Evolutionary conservation across 1,284 basidiomycete species (phyloP).

Genomic region (Ganoderma resinaceum): DNA sequence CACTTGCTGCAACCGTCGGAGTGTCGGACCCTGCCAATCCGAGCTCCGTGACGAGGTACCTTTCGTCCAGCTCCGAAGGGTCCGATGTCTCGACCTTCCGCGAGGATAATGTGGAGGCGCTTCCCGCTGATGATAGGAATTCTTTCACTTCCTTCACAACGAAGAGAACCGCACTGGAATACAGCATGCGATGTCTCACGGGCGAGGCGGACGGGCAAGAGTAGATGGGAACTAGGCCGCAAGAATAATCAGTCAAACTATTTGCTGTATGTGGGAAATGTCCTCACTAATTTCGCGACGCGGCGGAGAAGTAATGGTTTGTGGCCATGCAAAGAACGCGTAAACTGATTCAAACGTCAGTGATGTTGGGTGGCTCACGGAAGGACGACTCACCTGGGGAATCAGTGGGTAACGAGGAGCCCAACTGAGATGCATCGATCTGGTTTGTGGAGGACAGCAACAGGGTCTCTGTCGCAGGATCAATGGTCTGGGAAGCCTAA

Average conservation of each 20-base stretch:
- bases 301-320: conserved; percentile 47
- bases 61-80: conserved; percentile 73
- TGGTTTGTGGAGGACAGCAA: conserved; percentile 49
- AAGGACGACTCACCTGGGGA: conserved; percentile 46
- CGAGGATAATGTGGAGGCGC: conserved; percentile 50
- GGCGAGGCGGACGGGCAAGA: conserved; percentile 83
- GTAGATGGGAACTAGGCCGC: conserved; percentile 79
- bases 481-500: conserved; percentile 58
- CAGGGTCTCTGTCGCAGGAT: conserved; percentile 64
- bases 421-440: conserved; percentile 51
- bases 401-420: conserved; percentile 58
- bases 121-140: conserved; percentile 52
- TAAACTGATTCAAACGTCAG: conserved; percentile 52
- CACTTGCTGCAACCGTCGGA: conserved; percentile 11
- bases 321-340: conserved; percentile 79
- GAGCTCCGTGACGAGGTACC: conserved; percentile 65
- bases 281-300: conserved; percentile 64
- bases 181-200: conserved; percentile 87
- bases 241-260: conserved; percentile 16
- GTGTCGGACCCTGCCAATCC: conserved; percentile 33
- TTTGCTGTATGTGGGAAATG: not conserved
- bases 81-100: conserved; percentile 86
- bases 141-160: conserved; percentile 64
- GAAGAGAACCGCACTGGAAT: conserved; percentile 72
- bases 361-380: not conserved